Conservation (phyloP, 345 rosid species). For the Physaria fendleri region DNA sequence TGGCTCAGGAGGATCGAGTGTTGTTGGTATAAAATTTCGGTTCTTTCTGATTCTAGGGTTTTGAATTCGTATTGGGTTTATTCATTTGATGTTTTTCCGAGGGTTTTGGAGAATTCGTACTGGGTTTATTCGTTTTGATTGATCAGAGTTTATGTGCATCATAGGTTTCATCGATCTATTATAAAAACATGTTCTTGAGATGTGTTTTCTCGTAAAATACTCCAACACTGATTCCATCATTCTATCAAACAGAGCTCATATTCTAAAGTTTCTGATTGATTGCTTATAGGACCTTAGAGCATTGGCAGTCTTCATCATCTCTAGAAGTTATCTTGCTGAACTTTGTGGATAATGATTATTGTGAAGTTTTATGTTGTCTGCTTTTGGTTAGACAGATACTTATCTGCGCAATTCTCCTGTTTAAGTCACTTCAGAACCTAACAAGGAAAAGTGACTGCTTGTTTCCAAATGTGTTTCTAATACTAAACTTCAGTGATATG, state of each 20-base stretch:
- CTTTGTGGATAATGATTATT: neutral
- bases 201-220: neutral
- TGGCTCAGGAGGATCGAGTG: constrained; percentile 85
- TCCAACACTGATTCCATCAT: neutral
- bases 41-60: constrained; percentile 3
- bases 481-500: too few species aligned
- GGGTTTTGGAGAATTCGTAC: constrained; percentile 8
- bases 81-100: neutral
- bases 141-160: neutral
- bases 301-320: too few species aligned
- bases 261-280: too few species aligned
- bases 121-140: neutral
- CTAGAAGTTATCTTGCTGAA: too few species aligned
- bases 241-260: too few species aligned
- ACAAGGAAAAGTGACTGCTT: too few species aligned
- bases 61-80: neutral
- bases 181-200: too few species aligned
- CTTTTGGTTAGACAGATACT: neutral
- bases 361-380: neutral
- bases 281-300: too few species aligned
- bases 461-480: too few species aligned
- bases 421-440: too few species aligned
- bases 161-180: neutral
- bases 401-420: neutral
- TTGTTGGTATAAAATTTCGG: constrained; percentile 44